Base-by-base conservation (phyloP, 2,329 filamentous ascomycete species). In the Geoglossum cookeanum region DNA sequence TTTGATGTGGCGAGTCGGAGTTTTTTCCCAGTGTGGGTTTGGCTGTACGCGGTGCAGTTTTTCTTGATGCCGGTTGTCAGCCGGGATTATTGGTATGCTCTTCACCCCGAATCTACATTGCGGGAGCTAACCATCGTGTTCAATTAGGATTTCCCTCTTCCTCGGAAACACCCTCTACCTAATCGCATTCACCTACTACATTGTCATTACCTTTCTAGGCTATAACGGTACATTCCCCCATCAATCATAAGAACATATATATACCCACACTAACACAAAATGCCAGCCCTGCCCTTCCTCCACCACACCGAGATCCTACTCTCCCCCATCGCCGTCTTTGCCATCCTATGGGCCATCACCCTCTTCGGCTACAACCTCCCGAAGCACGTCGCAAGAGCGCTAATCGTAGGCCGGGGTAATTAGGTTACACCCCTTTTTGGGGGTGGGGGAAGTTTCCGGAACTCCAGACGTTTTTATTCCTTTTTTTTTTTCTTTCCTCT, bases 1-100 rank as follows among this genome's bases (percentile, higher is more conserved):
- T 84, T 84, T 68, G 81, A 85, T 70, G 81, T 80, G 63, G 65
- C 79, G 0, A 84, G 83, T 44, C 74, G 81, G 42, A 80, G 81
- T 0, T 85, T 83, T 67, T 80, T 84, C 62, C 80, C 81, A 0
- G 73, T 84, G 3, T 84, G 82, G 73, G 73, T 81, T 30, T 80
- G 83, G 64, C 72, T 85, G 30, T 83, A 83, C 62, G 79, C 83
- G 53, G 69, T 84, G 45, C 81, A 84, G 63, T 85, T 84, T 66
- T 68, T 85, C 47, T 75, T 83, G 59, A 80, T 84, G 69, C 81
- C 81, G 22, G 68, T 84, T 45, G 71, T 79, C 47, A 72, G 74
- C 1, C 73, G 70, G 54, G 71, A 77, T 59, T 76, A 76, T 63
- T 78, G 75, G 75, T 72, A 62, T 59, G 66, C 62, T 48, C 30